These are phyloP conservation scores for Mortierella sp. DNA, from an alignment of 371 early-diverging fungal species.

Conservation along the genomic window DNA sequence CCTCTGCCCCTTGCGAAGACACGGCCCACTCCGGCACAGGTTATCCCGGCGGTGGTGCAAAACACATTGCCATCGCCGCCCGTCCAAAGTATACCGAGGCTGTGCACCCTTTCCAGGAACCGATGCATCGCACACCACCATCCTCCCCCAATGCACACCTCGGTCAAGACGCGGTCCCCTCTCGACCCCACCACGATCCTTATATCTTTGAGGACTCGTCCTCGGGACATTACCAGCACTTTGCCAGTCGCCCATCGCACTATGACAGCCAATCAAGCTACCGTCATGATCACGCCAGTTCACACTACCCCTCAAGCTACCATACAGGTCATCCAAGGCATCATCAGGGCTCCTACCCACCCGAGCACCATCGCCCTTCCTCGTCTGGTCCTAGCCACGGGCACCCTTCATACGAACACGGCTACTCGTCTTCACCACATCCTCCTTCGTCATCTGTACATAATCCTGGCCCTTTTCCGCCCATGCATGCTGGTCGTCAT, in stretches of 20 bases:
- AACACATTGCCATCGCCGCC: slow-evolving; percentile 23
- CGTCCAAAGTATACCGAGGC: slow-evolving; percentile 17
- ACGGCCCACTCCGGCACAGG: not conserved
- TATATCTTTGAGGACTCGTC: slow-evolving; percentile 13
- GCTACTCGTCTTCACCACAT: slow-evolving; percentile 20
- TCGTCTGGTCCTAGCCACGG: slow-evolving; percentile 8
- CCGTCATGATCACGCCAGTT: slow-evolving; percentile 3
- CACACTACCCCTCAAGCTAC: slow-evolving; percentile 11
- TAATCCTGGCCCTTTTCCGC: slow-evolving; percentile 11
- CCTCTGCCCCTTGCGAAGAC: slow-evolving; percentile 8
- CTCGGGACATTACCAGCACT: slow-evolving; percentile 13
- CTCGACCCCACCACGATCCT: slow-evolving; percentile 17
- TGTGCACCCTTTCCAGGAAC: slow-evolving; percentile 11
- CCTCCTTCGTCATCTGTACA: slow-evolving; percentile 40
- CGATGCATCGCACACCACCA: slow-evolving; percentile 24
- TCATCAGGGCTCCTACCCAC: slow-evolving; percentile 7
- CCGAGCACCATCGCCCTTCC: slow-evolving; percentile 11
- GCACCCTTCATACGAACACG: slow-evolving; percentile 25
- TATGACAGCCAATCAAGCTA: slow-evolving; percentile 12
- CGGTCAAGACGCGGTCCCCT: slow-evolving; percentile 9
- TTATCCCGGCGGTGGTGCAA: not conserved
- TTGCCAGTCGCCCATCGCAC: slow-evolving; percentile 9
- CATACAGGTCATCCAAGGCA: slow-evolving; percentile 13
- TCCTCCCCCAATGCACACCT: slow-evolving; percentile 13
- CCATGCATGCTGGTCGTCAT: slow-evolving; percentile 27